phyloP scores from a whole-genome alignment of 768 basidiomycete genomes.

The Trametes elegans region DNA sequence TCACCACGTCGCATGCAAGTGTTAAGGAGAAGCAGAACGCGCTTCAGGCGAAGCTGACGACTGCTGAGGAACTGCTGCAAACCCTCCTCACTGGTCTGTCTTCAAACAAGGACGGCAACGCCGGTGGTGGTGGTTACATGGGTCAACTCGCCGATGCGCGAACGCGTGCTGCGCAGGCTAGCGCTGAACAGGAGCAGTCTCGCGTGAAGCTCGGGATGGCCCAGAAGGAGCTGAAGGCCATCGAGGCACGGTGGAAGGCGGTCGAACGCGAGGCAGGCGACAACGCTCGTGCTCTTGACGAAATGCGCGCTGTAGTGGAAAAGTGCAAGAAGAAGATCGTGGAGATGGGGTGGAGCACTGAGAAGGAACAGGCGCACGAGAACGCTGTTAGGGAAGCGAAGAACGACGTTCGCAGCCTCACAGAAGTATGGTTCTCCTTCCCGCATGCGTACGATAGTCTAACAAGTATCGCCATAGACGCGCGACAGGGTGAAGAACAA shows the following conservation, averaged over 20 bases:
- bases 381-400: constrained; percentile 49
- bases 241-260: constrained; percentile 79
- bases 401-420: constrained; percentile 50
- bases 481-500: constrained; percentile 66
- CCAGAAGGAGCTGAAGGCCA: constrained; percentile 71
- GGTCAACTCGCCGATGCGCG: constrained; percentile 90
- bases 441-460: neutral
- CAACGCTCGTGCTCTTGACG: constrained; percentile 64
- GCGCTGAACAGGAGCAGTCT: constrained; percentile 82
- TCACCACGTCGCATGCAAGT: constrained; percentile 52
- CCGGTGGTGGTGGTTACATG: constrained; percentile 92
- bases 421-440: constrained; percentile 50
- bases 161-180: constrained; percentile 67
- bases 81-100: constrained; percentile 91
- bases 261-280: constrained; percentile 84
- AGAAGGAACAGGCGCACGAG: constrained; percentile 64
- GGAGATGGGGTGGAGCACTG: constrained; percentile 72
- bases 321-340: constrained; percentile 50
- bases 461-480: constrained; percentile 40
- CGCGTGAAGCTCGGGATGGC: constrained; percentile 72
- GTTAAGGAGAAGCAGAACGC: constrained; percentile 70
- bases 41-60: constrained; percentile 58
- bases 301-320: constrained; percentile 56
- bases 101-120: constrained; percentile 58
- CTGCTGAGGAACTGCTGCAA: constrained; percentile 90